A percentile compares a stretch with the other conserved stretches of the same genome.
Conservation (phyloP, 1,139 yeast species). For the Diutina siamensis region DNA sequence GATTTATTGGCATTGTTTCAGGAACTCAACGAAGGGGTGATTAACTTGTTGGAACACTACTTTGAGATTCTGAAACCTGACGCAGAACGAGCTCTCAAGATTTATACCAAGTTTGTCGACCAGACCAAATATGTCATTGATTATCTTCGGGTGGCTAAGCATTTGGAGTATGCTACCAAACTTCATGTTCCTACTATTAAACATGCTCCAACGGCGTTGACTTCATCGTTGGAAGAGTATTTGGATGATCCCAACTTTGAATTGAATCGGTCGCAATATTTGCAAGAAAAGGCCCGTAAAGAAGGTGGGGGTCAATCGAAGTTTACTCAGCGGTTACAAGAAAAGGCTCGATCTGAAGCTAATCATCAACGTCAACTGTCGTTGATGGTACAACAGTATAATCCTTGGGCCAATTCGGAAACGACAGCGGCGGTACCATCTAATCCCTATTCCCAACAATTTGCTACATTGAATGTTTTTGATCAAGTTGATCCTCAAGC, state of each 20-base stretch:
- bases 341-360: not conserved
- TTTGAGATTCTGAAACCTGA: constrained; percentile 83
- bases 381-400: constrained; percentile 30
- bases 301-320: not conserved
- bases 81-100: constrained; percentile 75
- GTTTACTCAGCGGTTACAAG: not conserved
- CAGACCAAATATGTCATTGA: constrained; percentile 83
- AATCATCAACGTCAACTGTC: constrained; percentile 15
- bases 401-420: constrained; percentile 25
- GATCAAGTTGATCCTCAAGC: not conserved
- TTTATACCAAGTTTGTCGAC: constrained; percentile 76
- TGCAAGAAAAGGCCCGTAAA: constrained; percentile 39
- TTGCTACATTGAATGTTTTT: not conserved
- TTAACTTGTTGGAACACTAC: constrained; percentile 82
- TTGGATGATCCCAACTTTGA: constrained; percentile 81
- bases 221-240: constrained; percentile 80
- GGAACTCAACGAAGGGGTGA: constrained; percentile 88
- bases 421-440: not conserved
- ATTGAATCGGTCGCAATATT: constrained; percentile 62
- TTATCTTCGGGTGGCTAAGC: constrained; percentile 81
- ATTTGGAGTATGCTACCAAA: constrained; percentile 75
- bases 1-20: constrained; percentile 81
- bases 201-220: constrained; percentile 93
- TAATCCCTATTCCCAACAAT: constrained; percentile 1
- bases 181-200: constrained; percentile 90